Conservation (phyloP, 75 land plant genomes). For the Azolla pinnata region DNA sequence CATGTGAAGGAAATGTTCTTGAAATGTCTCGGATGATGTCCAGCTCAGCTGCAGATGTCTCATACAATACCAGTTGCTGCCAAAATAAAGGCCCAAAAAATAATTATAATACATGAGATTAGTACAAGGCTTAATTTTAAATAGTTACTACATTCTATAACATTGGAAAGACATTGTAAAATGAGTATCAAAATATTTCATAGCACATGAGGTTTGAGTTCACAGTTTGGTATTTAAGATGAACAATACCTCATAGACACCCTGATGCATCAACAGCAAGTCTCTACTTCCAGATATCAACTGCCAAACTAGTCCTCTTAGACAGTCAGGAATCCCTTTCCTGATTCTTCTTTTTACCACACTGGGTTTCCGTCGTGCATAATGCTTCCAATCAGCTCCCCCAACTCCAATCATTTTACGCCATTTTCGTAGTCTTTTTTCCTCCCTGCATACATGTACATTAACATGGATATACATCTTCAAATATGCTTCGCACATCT, state of each 20-base stretch:
- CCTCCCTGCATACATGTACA: constrained; percentile 77
- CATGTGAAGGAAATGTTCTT: constrained; percentile 97
- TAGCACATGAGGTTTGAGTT: no score
- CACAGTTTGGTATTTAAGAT: no score
- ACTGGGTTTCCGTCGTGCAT: constrained; percentile 75
- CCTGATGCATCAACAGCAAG: constrained; percentile 94
- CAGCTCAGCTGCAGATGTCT: constrained; percentile 88
- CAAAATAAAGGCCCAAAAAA: constrained; percentile 17
- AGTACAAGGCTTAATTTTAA: no score
- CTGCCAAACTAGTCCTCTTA: constrained; percentile 98
- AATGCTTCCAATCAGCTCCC: constrained; percentile 98
- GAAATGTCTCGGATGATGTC: constrained; percentile 97
- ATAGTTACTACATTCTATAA: no score
- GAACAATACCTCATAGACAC: constrained; percentile 81
- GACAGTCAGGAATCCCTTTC: constrained; percentile 90
- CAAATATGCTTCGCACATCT: no score
- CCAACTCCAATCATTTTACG: constrained; percentile 98
- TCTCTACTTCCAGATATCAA: constrained; percentile 94
- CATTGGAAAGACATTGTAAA: no score
- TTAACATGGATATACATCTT: no score
- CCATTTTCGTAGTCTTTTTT: constrained; percentile 83
- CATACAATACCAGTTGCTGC: constrained; percentile 98
- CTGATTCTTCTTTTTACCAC: constrained; percentile 69
- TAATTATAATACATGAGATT: not conserved
- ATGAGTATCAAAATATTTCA: no score